These are phyloP conservation scores for Pharnaceum exiguum DNA, from an alignment of 148 eudicot genomes.

Conservation along the genomic window DNA sequence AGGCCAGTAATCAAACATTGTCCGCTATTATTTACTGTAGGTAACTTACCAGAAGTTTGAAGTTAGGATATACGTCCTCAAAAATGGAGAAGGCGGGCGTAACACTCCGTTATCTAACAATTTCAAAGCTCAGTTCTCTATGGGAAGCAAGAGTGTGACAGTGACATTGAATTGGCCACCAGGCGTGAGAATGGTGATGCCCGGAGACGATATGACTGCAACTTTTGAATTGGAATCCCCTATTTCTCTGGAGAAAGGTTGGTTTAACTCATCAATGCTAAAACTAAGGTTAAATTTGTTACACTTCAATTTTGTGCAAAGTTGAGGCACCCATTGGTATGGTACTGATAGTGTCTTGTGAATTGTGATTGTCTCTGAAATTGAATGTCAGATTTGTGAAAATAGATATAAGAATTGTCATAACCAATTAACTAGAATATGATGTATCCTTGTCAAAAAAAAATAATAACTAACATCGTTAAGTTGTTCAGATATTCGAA, in stretches of 20 bases:
- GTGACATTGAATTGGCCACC: slow-evolving; percentile 92
- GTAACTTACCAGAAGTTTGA: slow-evolving; percentile 85
- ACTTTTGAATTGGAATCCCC: slow-evolving; percentile 77
- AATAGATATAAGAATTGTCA: too few species aligned
- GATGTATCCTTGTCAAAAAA: too few species aligned
- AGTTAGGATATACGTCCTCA: slow-evolving; percentile 90
- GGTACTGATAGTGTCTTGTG: too few species aligned
- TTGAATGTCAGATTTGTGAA: too few species aligned
- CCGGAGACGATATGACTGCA: slow-evolving; percentile 98
- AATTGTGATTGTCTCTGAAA: too few species aligned
- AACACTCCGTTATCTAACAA: slow-evolving; percentile 83
- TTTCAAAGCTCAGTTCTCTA: slow-evolving; percentile 86
- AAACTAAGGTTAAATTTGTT: neutral
- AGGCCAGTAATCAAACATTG: neutral
- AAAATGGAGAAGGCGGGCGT: slow-evolving; percentile 96
- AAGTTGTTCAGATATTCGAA: too few species aligned
- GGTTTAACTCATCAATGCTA: slow-evolving; percentile 8
- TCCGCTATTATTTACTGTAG: slow-evolving; percentile 25
- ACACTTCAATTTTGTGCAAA: neutral
- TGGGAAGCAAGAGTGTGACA: slow-evolving; percentile 89
- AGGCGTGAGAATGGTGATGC: slow-evolving; percentile 97
- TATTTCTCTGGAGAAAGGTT: slow-evolving; percentile 85
- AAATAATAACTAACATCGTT: too few species aligned
- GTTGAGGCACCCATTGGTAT: neutral
- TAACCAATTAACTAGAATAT: too few species aligned